These are phyloP conservation scores for Phialophora tarda DNA, from an alignment of 2,329 filamentous ascomycete species.

Conservation along the genomic window DNA sequence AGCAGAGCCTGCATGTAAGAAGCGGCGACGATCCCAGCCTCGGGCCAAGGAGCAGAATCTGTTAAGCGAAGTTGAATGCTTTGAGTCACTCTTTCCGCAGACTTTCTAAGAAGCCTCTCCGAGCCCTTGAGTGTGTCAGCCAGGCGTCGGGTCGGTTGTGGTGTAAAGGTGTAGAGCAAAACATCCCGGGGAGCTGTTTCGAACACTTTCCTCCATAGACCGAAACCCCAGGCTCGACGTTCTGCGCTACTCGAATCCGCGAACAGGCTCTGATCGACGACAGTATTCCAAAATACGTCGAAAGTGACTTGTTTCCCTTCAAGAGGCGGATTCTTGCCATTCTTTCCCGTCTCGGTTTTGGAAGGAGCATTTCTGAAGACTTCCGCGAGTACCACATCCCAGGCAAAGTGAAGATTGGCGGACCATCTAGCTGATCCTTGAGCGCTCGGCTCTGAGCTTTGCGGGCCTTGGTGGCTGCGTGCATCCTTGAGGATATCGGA, in stretches of 20 bases:
- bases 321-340: conserved; percentile 14
- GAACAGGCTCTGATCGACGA: conserved; percentile 84
- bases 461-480: conserved; percentile 43
- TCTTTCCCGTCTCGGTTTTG: conserved; percentile 32
- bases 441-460: conserved; percentile 42
- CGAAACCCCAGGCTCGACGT: conserved; percentile 90
- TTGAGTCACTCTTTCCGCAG: conserved; percentile 77
- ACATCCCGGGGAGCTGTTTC: conserved; percentile 56
- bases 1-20: conserved; percentile 57
- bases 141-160: conserved; percentile 79
- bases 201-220: conserved; percentile 80
- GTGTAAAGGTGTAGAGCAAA: conserved; percentile 72
- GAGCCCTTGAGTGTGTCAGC: conserved; percentile 81
- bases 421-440: conserved; percentile 72
- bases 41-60: conserved; percentile 53
- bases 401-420: conserved; percentile 82
- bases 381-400: conserved; percentile 73
- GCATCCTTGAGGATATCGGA: conserved; percentile 79
- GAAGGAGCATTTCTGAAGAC: conserved; percentile 30
- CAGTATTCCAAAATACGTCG: conserved; percentile 80
- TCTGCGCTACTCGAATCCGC: conserved; percentile 80
- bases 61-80: conserved; percentile 67
- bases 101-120: conserved; percentile 78
- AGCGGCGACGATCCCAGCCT: conserved; percentile 60
- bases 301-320: conserved; percentile 58